Evolutionary conservation across 2,329 filamentous ascomycete genomes (phyloP), one percentile per base, ranked within the genome.

Genomic region (Cordyceps militaris): DNA sequence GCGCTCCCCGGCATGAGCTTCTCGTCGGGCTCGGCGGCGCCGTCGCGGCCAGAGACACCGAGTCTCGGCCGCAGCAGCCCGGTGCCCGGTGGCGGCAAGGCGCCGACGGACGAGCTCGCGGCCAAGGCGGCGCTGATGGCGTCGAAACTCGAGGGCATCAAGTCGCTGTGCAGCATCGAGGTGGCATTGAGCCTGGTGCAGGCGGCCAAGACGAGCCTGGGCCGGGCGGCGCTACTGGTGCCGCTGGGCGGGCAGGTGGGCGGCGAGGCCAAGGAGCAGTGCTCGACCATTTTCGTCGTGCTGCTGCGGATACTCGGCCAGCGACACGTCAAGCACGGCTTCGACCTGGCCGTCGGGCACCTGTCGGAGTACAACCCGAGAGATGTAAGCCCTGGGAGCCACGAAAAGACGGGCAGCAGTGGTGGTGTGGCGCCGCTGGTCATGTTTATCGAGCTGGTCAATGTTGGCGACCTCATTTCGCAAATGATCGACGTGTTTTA

Each of bases 401-500:
- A 42, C n/a, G 46, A 48, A 13, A 79, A 85, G 62, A 77, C 82
- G 34, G 89, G 89, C 16, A 13, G 30, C 13, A 13, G 16, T 10
- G 28, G 32, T 3, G 47, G 46, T 1, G 92, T 97, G 8, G 91
- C 91, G 56, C 94, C 94, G 2, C 80, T 99, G 4, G 91, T 97
- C 47, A 97, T 90, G 0, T 99, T 99, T 66, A 84, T 99, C 61
- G 94, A 99, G 73, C 82, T 99, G 28, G 94, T 99, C 70, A 99
- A 99, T 68, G 93, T 99, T 1, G 94, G 94, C 59, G 94, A 99
- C 70, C 79, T 99, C 59, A 99, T 99, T 65, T 91, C 95, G 60
- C 94, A 99, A 71, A 99, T 99, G 94, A 85, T 99, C 59, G 94
- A 99, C 69, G 91, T 99, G 34, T 99, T 99, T 70, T 99, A 96